Evolutionary conservation across 2,329 filamentous ascomycete species (phyloP).

Genomic region (Phialemoniopsis sp.): DNA sequence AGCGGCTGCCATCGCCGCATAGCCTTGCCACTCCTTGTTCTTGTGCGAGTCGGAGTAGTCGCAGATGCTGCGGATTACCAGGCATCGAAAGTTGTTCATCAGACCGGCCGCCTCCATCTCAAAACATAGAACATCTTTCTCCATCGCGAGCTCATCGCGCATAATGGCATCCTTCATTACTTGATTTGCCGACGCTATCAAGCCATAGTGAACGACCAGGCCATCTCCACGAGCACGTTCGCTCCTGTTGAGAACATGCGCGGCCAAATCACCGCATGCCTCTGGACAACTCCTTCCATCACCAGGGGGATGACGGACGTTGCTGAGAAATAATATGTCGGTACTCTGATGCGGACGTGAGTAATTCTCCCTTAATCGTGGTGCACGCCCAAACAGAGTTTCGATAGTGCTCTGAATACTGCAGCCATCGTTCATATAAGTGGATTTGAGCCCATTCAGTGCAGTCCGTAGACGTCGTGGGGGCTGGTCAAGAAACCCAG

Average conservation of each 20-base stretch:
- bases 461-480: constrained; percentile 6
- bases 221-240: no score
- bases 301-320: no score
- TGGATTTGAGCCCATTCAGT: no score
- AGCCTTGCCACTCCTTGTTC: constrained; percentile 27
- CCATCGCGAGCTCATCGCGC: background rate
- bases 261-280: no score
- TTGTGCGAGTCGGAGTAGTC: constrained; percentile 36
- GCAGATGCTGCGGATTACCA: constrained; percentile 33
- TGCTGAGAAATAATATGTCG: no score
- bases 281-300: no score
- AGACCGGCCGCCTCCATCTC: constrained; percentile 24
- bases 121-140: constrained; percentile 13
- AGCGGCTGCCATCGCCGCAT: constrained; percentile 24
- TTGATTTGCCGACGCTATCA: background rate
- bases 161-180: background rate
- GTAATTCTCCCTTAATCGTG: no score
- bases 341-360: no score
- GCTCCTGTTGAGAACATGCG: no score
- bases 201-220: background rate
- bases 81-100: constrained; percentile 21
- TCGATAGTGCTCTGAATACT: no score
- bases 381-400: no score
- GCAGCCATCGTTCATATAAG: no score
- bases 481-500: background rate